These are phyloP conservation scores for Microthyrium microscopicum DNA, from an alignment of 2,329 filamentous ascomycete species.

Conservation along the genomic window DNA sequence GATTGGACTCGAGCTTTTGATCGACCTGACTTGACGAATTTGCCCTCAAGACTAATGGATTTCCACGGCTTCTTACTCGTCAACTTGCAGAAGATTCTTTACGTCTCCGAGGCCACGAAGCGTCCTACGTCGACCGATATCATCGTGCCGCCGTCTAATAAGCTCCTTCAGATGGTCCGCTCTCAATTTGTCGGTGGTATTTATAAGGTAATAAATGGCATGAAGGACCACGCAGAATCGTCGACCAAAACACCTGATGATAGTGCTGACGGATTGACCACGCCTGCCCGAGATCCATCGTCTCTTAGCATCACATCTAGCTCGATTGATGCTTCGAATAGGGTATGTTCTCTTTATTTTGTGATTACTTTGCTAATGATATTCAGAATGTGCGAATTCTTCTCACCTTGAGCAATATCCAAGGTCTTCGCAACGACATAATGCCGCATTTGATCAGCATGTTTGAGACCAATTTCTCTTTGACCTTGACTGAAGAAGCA, in stretches of 20 bases:
- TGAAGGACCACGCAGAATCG: constrained; percentile 91
- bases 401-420: constrained; percentile 81
- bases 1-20: constrained; percentile 80
- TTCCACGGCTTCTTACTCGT: constrained; percentile 70
- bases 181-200: constrained; percentile 85
- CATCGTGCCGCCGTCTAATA: constrained; percentile 67
- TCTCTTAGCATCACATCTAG: constrained; percentile 15
- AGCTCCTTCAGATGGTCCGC: constrained; percentile 78
- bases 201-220: constrained; percentile 84
- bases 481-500: constrained; percentile 84
- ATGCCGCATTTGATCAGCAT: constrained; percentile 79
- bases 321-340: constrained; percentile 19
- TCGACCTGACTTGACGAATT: constrained; percentile 70
- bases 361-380: background rate
- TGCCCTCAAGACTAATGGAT: constrained; percentile 71
- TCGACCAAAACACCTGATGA: constrained; percentile 43
- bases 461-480: constrained; percentile 86
- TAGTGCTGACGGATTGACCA: constrained; percentile 33
- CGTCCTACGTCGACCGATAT: constrained; percentile 62
- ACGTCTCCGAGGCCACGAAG: constrained; percentile 69
- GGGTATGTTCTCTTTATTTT: constrained; percentile 13
- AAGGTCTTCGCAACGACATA: constrained; percentile 62
- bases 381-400: constrained; percentile 76
- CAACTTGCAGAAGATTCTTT: constrained; percentile 90
- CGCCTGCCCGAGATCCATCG: constrained; percentile 14